Conservation (phyloP, 2,329 filamentous ascomycete species). For the Sclerotiophoma versabilis region DNA sequence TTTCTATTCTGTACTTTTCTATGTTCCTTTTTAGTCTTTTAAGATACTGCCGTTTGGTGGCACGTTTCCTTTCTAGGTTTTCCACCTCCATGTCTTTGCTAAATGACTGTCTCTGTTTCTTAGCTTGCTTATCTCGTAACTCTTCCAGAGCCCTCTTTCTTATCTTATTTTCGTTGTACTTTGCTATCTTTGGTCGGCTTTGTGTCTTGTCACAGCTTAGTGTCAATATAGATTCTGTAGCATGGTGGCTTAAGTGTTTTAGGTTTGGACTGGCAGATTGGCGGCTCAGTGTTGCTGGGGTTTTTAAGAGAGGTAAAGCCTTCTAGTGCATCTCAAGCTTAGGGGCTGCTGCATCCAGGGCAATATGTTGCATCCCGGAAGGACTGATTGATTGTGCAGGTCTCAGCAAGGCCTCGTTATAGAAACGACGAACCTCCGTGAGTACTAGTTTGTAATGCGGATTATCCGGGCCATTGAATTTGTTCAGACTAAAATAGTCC, state of each 20-base stretch:
- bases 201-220: background rate
- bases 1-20: background rate
- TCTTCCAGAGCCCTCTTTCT: background rate
- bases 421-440: background rate
- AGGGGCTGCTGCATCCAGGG: background rate
- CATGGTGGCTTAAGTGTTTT: background rate
- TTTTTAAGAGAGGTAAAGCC: background rate
- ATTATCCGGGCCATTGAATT: background rate
- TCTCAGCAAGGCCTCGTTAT: background rate
- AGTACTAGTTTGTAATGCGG: background rate
- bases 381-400: background rate
- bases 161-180: background rate
- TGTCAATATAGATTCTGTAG: background rate
- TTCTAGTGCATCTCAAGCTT: background rate
- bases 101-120: background rate
- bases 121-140: background rate
- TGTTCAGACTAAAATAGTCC: background rate
- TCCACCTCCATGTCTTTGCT: background rate
- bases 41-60: background rate
- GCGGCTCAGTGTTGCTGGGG: background rate
- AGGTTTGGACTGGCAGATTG: background rate
- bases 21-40: background rate
- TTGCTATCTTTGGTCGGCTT: background rate
- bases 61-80: background rate
- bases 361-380: background rate